Evolutionary conservation across 2,329 filamentous ascomycete genomes (phyloP), one percentile per base, ranked within the genome.

Genomic region (Apiospora malaysiana): DNA sequence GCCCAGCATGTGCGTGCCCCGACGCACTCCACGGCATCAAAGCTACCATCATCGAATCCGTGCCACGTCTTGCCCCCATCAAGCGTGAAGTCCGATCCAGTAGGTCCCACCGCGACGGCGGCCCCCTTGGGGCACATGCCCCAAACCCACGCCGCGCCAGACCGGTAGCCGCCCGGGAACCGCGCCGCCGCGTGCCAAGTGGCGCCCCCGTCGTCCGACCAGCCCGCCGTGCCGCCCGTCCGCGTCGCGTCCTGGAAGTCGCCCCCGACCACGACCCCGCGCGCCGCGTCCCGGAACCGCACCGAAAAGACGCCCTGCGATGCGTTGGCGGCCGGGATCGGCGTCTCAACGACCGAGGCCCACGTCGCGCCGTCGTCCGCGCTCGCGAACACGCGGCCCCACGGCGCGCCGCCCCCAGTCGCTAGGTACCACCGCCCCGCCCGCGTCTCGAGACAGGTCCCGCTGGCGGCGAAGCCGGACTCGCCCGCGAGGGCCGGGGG

Each of bases 31-130:
- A 81, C 78, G 42, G 77, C 78, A 46, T 81, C 79, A 51, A 80
- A 79, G 14, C 77, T 77, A 7, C 78, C 77, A 68, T 75, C 74
- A 59, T 79, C 75, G 66, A 80, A 80, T 1, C 47, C 70, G 32
- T 72, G 70, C 79, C 79, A 81, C 6, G 75, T 78, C 63, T 67
- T 71, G 0, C 79, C 79, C 0, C 74, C 74, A 66, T 81, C 79
- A 8, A 78, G 25, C 6, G 76, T 80, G 43, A 78, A 59, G 43
- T 81, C 79, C 2, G 78, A 80, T 6, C 79, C 79, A 8, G 77
- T 79, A 8, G 79, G 78, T 0, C 79, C 79, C 16, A 80, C 79
- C 0, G 79, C 78, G n/a, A 81, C 49, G 7, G 79, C 79, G 3
- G 75, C 56, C 9, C 56, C 32, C 27, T 40, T 40, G 1, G 51